These are phyloP conservation scores for Cocos nucifera DNA, from an alignment of 176 grass and related monocot species.

Conservation along the genomic window DNA sequence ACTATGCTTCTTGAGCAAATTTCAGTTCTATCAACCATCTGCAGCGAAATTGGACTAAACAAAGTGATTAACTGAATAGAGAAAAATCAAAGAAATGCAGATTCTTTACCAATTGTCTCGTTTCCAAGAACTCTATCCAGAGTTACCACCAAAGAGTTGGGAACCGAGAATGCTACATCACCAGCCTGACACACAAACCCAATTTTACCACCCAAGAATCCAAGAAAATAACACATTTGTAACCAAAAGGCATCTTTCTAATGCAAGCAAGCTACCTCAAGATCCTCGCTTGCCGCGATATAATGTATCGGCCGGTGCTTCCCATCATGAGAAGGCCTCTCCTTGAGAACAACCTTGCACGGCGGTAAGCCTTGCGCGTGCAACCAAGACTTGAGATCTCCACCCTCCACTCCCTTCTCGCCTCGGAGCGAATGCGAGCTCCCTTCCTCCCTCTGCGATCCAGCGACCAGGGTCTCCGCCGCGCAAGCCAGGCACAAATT, in stretches of 20 bases:
- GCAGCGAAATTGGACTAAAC: no score
- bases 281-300: conserved; percentile 56
- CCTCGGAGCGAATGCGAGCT: conserved; percentile 15
- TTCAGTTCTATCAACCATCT: no score
- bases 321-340: conserved; percentile 50
- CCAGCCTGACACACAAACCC: conserved; percentile 40
- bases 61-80: neutral
- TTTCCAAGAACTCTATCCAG: conserved; percentile 85
- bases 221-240: no score
- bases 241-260: no score
- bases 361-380: conserved; percentile 42
- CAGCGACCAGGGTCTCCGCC: conserved; percentile 36
- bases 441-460: conserved; percentile 18
- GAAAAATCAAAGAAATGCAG: neutral
- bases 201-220: conserved; percentile 1
- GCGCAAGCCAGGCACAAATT: conserved; percentile 37
- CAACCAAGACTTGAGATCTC: conserved; percentile 66
- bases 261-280: conserved; percentile 35
- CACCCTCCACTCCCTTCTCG: conserved; percentile 8
- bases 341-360: conserved; percentile 57
- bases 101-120: conserved; percentile 69
- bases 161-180: conserved; percentile 81
- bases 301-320: conserved; percentile 58
- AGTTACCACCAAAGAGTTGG: conserved; percentile 78
- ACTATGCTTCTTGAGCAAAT: no score